Base-by-base conservation (phyloP, 176 grass and related monocot species). In the Dendrocalamus sinicus region DNA sequence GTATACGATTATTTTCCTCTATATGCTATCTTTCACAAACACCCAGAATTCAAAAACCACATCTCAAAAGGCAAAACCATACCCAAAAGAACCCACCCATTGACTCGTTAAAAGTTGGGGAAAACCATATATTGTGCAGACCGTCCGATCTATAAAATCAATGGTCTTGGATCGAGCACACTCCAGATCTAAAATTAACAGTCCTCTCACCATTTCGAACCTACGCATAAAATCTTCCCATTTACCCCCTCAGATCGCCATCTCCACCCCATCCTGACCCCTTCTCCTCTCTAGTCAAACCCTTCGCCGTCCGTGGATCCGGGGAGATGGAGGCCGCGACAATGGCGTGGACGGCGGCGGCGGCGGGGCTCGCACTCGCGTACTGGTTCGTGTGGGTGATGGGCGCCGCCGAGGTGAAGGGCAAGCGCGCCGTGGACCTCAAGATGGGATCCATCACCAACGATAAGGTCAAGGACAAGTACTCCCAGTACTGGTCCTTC, bases 381-480 rank as follows among this genome's bases (percentile, higher is more conserved):
- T 94, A 94, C 80, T 94, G 92, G 92, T 94, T 94, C 68, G 89
- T 94, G 45, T 94, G 92, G 92, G 92, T 94, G 61, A 94, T 94
- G 92, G 92, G 92, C 17, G 86, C 86, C 52, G 89, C 92, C 7
- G 92, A 94, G 80, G 92, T 94, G 62, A 89, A 94, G 80, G 92
- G 92, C 9, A 94, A 94, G 89, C 83, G 92, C 14, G 92, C 92
- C 41, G 76, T 91, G 46, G 84, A 94, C 77, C 84, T 94, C 70
- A 86, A 94, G 87, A 94, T 91, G 89, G 92, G 92, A 41, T 91
- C 92, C 39, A 91, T 94, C 62, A 77, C 80, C 9, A 9, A 54
- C 59, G 92, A 94, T 79, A 89, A 91, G 40, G 89, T 91, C 12
- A 77, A 91, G 73, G 92, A 94, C 86, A 87, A 89, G 73, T 94